Evolutionary conservation across 345 rosid species (phyloP).

Genomic region (Boechera divaricarpa): DNA sequence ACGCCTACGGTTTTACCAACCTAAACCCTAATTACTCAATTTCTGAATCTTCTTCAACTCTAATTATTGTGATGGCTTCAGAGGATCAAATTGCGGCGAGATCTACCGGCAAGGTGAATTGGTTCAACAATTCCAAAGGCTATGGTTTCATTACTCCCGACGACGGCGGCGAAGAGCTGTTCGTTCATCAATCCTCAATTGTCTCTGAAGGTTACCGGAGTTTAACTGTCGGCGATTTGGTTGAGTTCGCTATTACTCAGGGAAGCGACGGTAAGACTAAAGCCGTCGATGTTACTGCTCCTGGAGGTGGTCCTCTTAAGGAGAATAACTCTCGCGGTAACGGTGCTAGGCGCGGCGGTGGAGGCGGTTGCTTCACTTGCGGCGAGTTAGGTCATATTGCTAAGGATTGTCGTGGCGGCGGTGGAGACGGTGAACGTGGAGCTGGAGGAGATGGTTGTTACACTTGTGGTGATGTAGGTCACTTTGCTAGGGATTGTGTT

Average conservation of each 20-base stretch:
- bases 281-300: conserved; percentile 55
- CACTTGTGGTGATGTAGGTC: conserved; percentile 50
- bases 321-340: conserved; percentile 37
- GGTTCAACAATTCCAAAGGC: conserved; percentile 64
- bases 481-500: conserved; percentile 58
- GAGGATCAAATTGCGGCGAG: conserved; percentile 50
- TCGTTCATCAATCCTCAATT: conserved; percentile 75
- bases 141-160: conserved; percentile 77
- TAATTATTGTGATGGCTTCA: conserved; percentile 26
- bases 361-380: conserved; percentile 46
- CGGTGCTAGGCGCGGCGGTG: conserved; percentile 39
- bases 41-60: conserved; percentile 6
- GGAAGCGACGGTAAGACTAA: conserved; percentile 51
- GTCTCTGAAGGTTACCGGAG: conserved; percentile 64
- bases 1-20: neutral
- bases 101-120: conserved; percentile 61
- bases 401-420: conserved; percentile 42
- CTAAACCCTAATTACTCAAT: conserved; percentile 29
- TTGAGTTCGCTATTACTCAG: conserved; percentile 48
- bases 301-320: conserved; percentile 48
- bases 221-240: conserved; percentile 50
- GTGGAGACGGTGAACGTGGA: conserved; percentile 9
- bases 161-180: conserved; percentile 63
- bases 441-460: conserved; percentile 46
- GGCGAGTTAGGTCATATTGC: conserved; percentile 47